These are phyloP conservation scores for Centaurea solstitialis DNA, from an alignment of 129 eudicot species.

Conservation along the genomic window DNA sequence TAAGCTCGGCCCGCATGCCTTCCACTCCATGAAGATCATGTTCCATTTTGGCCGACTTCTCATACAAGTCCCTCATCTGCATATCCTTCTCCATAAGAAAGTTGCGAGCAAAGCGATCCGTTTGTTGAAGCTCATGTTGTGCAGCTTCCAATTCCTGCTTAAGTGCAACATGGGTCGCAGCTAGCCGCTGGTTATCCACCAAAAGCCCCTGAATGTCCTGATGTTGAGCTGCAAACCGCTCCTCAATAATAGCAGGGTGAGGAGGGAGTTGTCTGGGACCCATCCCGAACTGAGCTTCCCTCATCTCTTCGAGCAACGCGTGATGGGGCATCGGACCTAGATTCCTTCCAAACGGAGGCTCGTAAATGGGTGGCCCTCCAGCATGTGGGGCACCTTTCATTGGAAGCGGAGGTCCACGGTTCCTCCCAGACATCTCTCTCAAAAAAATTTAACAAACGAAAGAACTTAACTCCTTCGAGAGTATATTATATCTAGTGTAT, in stretches of 20 bases:
- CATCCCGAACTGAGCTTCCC: conserved; percentile 72
- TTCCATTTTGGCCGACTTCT: conserved; percentile 84
- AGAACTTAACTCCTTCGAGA: not conserved
- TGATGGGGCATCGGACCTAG: conserved; percentile 72
- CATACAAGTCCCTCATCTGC: conserved; percentile 83
- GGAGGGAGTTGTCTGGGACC: conserved; percentile 78
- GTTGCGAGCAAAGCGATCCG: conserved; percentile 62
- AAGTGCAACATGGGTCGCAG: conserved; percentile 96
- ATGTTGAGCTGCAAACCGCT: conserved; percentile 72
- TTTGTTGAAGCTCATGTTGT: conserved; percentile 73
- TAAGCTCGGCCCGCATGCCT: conserved; percentile 80
- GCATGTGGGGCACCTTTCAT: conserved; percentile 60
- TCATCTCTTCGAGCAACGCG: conserved; percentile 76
- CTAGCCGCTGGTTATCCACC: conserved; percentile 81
- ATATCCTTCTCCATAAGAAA: conserved; percentile 70
- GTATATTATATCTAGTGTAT: not conserved
- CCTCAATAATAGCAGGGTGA: conserved; percentile 85
- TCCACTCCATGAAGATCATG: conserved; percentile 72
- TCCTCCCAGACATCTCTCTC: conserved; percentile 72
- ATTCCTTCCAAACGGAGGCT: conserved; percentile 62
- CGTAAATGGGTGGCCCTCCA: conserved; percentile 52
- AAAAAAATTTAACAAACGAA: not conserved
- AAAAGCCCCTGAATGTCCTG: conserved; percentile 79
- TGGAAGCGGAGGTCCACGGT: conserved; percentile 79
- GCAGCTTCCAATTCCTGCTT: conserved; percentile 84